These are phyloP conservation scores for Cercospora canescens DNA, from an alignment of 2,329 filamentous ascomycete genomes.

Conservation along the genomic window DNA sequence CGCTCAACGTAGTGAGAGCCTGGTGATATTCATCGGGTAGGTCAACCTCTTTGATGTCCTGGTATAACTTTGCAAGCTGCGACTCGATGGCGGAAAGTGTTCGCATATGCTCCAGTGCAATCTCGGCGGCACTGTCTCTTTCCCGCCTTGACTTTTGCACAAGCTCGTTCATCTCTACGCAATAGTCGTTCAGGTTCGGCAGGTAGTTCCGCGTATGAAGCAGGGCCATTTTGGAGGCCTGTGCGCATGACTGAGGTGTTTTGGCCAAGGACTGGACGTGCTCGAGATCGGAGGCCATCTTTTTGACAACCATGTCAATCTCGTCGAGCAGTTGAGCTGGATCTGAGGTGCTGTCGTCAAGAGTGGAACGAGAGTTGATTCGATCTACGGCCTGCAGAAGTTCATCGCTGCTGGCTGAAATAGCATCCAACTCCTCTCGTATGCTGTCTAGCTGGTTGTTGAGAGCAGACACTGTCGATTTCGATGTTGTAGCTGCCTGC, in stretches of 20 bases:
- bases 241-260: constrained; percentile 63
- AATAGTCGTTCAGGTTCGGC: constrained; percentile 59
- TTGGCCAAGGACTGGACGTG: constrained; percentile 69
- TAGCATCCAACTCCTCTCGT: constrained; percentile 42
- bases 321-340: constrained; percentile 73
- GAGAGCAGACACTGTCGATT: constrained; percentile 63
- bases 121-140: constrained; percentile 66
- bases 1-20: constrained; percentile 76
- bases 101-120: constrained; percentile 74
- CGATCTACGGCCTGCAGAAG: constrained; percentile 46
- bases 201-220: constrained; percentile 64
- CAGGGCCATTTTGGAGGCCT: constrained; percentile 64
- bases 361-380: constrained; percentile 35
- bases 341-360: constrained; percentile 49
- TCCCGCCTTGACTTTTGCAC: constrained; percentile 57
- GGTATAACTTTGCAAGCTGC: constrained; percentile 69
- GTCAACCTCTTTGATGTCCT: constrained; percentile 69
- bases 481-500: constrained; percentile 69
- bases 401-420: constrained; percentile 45
- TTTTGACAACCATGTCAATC: constrained; percentile 80
- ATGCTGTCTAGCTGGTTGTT: constrained; percentile 54
- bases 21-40: constrained; percentile 74
- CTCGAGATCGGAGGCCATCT: constrained; percentile 83
- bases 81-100: constrained; percentile 78
- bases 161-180: constrained; percentile 56